Base-by-base conservation (phyloP, 345 rosid species). In the Salix brachista region DNA sequence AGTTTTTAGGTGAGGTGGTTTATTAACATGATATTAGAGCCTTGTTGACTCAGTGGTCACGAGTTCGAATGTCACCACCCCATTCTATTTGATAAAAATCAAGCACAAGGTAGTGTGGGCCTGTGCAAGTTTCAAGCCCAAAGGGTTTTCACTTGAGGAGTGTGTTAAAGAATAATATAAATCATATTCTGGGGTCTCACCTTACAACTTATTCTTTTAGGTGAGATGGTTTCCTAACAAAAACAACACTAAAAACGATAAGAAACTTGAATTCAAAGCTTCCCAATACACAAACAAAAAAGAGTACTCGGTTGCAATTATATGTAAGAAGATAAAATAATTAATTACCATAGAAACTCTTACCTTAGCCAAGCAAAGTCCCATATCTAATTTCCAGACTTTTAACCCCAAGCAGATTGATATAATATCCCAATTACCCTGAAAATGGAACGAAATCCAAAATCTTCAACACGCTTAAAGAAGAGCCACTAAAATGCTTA, bases 311-410 rank as follows among this genome's bases (percentile, higher is more conserved):
- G 25, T 58, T n/a, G 62, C 2, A 4, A 58, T 58, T 58, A 58
- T 58, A 3, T 1, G 11, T 58, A n/a, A 58, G 62, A 58, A 23
- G 62, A 58, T 58, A n/a, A 58, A 58, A 58, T 58, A 25, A n/a
- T n/a, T n/a, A 58, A 58, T 58, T 23, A 3, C 25, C 14, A n/a
- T 0, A 1, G 14, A 58, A 58, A 58, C 62, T 71, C 30, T 82
- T 70, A 87, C 92, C 90, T 77, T 87, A 48, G 78, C 41, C 73
- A 83, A 79, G 81, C 91, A 87, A 56, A 60, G 65, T 58, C 92
- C 92, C 92, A 89, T 89, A 39, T 72, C 71, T 26, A 46, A 67
- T 17, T 8, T 21, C 44, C 26, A 18, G 39, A 67, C 44, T n/a
- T 54, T 58, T 23, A 23, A 23, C 4, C 64, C 64, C 64, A 58